Evolutionary conservation across 805 yeast genomes (phyloP).

Genomic region (Ogataea chonburiensis): DNA sequence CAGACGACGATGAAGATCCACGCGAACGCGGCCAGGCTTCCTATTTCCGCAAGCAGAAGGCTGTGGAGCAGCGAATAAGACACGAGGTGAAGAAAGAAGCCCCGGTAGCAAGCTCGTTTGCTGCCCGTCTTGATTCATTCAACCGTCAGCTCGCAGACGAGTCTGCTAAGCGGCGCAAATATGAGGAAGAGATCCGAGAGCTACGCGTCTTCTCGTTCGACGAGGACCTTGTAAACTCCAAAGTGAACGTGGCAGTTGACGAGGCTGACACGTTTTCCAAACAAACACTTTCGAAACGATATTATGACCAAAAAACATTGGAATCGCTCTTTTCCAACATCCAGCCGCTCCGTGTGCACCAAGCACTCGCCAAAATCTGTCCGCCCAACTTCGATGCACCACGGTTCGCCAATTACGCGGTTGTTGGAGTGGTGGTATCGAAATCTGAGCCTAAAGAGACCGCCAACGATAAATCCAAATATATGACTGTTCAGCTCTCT

Average conservation of each 20-base stretch:
- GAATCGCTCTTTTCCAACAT: constrained; percentile 43
- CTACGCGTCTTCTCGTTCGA: constrained; percentile 43
- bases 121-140: constrained; percentile 12
- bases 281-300: constrained; percentile 43
- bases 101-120: constrained; percentile 10
- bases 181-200: constrained; percentile 30
- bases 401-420: constrained; percentile 71
- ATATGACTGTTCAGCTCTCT: constrained; percentile 60
- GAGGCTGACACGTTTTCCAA: constrained; percentile 50
- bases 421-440: constrained; percentile 62
- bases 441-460: constrained; percentile 57
- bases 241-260: constrained; percentile 31
- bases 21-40: constrained; percentile 20
- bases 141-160: constrained; percentile 18
- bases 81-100: not conserved
- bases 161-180: constrained; percentile 22
- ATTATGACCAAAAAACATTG: constrained; percentile 40
- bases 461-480: constrained; percentile 44
- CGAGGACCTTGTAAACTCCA: constrained; percentile 25
- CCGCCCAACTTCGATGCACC: constrained; percentile 76
- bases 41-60: constrained; percentile 16
- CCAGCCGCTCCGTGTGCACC: constrained; percentile 56
- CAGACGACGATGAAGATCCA: constrained; percentile 33
- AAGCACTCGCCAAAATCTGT: constrained; percentile 59
- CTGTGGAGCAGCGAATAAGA: constrained; percentile 11